Evolutionary conservation across 2,329 filamentous ascomycete species (phyloP).

Genomic region (Colletotrichum ledebouriae): DNA sequence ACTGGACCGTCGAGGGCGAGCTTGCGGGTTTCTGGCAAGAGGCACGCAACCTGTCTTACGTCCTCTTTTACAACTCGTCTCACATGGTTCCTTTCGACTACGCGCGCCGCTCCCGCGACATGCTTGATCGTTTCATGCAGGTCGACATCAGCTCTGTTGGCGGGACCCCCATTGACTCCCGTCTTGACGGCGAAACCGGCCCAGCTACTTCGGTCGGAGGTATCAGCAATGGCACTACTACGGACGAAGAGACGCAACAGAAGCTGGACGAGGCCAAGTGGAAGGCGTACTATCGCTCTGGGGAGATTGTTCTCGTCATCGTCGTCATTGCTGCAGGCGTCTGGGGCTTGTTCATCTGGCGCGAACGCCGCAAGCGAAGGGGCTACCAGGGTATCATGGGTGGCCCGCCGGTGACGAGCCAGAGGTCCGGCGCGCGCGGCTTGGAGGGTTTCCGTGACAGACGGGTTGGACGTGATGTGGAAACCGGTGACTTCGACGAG

Average conservation of each 20-base stretch:
- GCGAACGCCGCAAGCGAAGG: constrained; percentile 67
- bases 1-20: constrained; percentile 95
- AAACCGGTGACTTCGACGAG: constrained; percentile 76
- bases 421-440: constrained; percentile 48
- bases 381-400: constrained; percentile 67
- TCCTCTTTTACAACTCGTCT: constrained; percentile 93
- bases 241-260: constrained; percentile 77
- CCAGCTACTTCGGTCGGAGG: constrained; percentile 82
- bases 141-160: constrained; percentile 93
- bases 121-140: constrained; percentile 96
- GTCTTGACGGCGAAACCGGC: constrained; percentile 87
- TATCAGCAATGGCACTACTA: constrained; percentile 71
- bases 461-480: constrained; percentile 65
- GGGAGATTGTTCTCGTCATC: constrained; percentile 86
- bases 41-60: constrained; percentile 94
- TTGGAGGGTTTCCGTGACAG: constrained; percentile 64
- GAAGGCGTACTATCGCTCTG: constrained; percentile 89
- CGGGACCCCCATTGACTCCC: constrained; percentile 81
- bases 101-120: constrained; percentile 87
- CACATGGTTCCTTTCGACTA: constrained; percentile 99
- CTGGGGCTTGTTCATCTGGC: constrained; percentile 83
- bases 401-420: constrained; percentile 51
- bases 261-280: constrained; percentile 86
- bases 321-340: constrained; percentile 79
- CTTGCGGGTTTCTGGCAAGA: constrained; percentile 92